A percentile compares a stretch with the other conserved stretches of the same genome.
Conservation (phyloP, 164 flowering plant species). For the Magnolia sinica region DNA sequence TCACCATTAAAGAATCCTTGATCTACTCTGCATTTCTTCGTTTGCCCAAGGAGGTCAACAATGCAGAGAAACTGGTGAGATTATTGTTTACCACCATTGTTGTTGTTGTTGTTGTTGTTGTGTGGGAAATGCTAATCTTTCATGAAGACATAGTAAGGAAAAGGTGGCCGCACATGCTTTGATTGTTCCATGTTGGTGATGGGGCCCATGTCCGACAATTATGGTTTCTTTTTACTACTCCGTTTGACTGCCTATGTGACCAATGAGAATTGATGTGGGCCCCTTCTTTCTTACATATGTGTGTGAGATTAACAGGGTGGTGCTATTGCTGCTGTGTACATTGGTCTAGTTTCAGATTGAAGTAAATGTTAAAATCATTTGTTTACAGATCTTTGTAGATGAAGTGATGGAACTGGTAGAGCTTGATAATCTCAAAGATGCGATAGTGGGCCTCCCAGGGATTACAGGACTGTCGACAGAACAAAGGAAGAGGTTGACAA, state of each 20-base stretch:
- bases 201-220: background rate
- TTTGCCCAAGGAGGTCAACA: conserved; percentile 72
- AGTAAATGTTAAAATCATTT: background rate
- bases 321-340: no score
- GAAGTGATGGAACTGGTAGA: conserved; percentile 95
- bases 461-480: conserved; percentile 91
- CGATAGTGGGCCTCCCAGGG: conserved; percentile 93
- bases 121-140: background rate
- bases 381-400: conserved; percentile 70
- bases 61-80: conserved; percentile 71
- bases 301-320: background rate
- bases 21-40: conserved; percentile 94
- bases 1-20: conserved; percentile 63
- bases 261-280: background rate
- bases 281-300: background rate
- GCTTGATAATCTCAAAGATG: conserved; percentile 77
- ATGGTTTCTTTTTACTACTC: background rate
- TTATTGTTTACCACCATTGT: background rate
- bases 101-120: no score
- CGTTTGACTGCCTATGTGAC: background rate
- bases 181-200: background rate
- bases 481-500: conserved; percentile 92
- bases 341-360: background rate
- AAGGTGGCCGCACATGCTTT: no score
- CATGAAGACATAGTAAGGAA: no score